Base-by-base conservation (phyloP, 1,284 basidiomycete genomes). In the Cryptococcus depauperatus region DNA sequence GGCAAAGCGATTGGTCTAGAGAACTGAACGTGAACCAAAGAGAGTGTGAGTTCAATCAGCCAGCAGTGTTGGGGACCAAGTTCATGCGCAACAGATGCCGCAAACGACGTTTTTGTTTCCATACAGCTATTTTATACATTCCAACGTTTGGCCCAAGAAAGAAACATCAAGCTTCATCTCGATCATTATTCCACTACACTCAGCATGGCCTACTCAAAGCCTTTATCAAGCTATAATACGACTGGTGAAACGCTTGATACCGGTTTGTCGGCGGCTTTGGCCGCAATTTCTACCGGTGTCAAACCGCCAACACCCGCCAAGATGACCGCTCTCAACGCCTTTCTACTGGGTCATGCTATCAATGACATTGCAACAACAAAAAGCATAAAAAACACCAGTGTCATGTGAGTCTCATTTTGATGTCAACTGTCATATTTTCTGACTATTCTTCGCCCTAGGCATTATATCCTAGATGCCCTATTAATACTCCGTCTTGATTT, bases 51-150 rank as follows among this genome's bases (percentile, higher is more conserved):
- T 66, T 19, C 19, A 11, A 25, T 35, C 3, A 21, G 11, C 21
- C 19, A 2, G 26, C 10, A 27, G 11, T 13, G 5, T 11, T 37
- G 19, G 30, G 25, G 39, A 32, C 27, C 10, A 16, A 8, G 22
- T 2, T 43, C 44, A 27, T 19, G 26, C 8, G 23, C 16, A 22
- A 21, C 41, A 73, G 71, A 73, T 38, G 71, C 66, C 3, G 69
- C 68, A 10, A 69, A 73, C 54, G 72, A 73, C 50, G 71, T 71
- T 4, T 69, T 61, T 37, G 58, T 63, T 6, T 60, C 62, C 2
- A 46, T 68, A 5, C 55, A 67, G 8, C 52, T 72, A 32, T 68
- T 57, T 50, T 35, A 51, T 2, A 37, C 26, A 5, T 44, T 68
- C 2, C 23, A 41, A 11, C 16, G 30, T 3, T 28, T 61, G 0